Percentiles rank a stretch among this genome's conserved stretches.
These are phyloP conservation scores for Heterobasidion annosum DNA, from an alignment of 1,284 basidiomycete species.

Conservation along the genomic window DNA sequence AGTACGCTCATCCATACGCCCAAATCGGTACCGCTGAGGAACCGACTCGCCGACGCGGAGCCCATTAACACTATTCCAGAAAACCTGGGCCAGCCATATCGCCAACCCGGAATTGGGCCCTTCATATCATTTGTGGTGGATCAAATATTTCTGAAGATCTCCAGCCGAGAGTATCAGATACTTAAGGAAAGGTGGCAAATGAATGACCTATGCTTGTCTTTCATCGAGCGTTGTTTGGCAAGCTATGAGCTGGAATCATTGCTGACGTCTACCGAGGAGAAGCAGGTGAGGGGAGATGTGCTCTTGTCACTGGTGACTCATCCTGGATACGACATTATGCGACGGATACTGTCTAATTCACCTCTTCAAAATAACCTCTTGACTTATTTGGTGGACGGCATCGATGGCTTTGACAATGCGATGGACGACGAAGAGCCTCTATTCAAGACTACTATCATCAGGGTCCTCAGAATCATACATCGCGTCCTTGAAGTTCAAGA, in stretches of 20 bases:
- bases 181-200: conserved; percentile 82
- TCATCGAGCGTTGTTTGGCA: conserved; percentile 77
- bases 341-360: conserved; percentile 68
- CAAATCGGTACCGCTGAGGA: conserved; percentile 54
- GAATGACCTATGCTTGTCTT: conserved; percentile 78
- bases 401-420: conserved; percentile 69
- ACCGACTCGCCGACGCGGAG: conserved; percentile 51
- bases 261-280: conserved; percentile 40
- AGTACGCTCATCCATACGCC: conserved; percentile 73
- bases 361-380: conserved; percentile 67
- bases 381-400: conserved; percentile 69
- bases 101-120: conserved; percentile 67
- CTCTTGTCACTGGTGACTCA: conserved; percentile 57
- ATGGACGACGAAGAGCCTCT: conserved; percentile 59
- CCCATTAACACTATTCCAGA: conserved; percentile 71
- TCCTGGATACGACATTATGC: conserved; percentile 85
- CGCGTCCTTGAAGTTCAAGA: conserved; percentile 83
- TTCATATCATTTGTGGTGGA: conserved; percentile 85
- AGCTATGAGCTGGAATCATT: conserved; percentile 74
- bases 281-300: conserved; percentile 38
- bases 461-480: conserved; percentile 77
- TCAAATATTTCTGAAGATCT: conserved; percentile 71
- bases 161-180: conserved; percentile 64
- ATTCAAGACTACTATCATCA: conserved; percentile 70
- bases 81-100: conserved; percentile 64